Percentiles rank a stretch among this genome's conserved stretches.
These are phyloP conservation scores for Brassica balearica DNA, from an alignment of 441 rosid genomes.

Conservation along the genomic window DNA sequence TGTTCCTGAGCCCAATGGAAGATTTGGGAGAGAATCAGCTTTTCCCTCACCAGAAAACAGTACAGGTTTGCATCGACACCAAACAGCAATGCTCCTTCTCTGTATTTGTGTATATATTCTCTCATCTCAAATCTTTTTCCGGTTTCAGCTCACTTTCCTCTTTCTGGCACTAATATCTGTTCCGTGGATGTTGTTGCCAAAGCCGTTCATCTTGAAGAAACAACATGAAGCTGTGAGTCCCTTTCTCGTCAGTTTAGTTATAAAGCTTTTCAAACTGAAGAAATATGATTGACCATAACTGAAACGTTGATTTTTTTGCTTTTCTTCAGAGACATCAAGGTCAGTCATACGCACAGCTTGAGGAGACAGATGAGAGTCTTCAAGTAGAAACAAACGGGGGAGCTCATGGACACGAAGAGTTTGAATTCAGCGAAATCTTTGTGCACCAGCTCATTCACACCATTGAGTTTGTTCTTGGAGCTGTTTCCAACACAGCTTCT, in stretches of 20 bases:
- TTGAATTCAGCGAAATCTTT: slow-evolving; percentile 92
- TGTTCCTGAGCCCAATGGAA: slow-evolving; percentile 92
- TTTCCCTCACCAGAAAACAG: slow-evolving; percentile 64
- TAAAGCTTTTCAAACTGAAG: neutral
- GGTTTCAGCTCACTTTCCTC: slow-evolving; percentile 63
- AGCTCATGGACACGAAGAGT: slow-evolving; percentile 79
- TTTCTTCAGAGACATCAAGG: slow-evolving; percentile 73
- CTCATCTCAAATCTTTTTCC: neutral
- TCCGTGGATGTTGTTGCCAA: slow-evolving; percentile 93
- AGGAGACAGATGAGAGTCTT: slow-evolving; percentile 66
- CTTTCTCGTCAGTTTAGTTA: slow-evolving; percentile 25
- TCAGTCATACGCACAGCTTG: slow-evolving; percentile 58
- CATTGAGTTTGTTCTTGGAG: slow-evolving; percentile 95
- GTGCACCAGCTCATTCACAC: slow-evolving; percentile 96
- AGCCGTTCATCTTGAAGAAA: slow-evolving; percentile 85
- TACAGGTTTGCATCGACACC: slow-evolving; percentile 59
- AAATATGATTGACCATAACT: neutral
- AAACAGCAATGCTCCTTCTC: neutral
- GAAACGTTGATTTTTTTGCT: slow-evolving; percentile 2
- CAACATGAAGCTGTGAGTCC: slow-evolving; percentile 69
- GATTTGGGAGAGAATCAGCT: slow-evolving; percentile 88
- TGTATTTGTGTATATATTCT: neutral
- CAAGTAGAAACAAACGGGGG: slow-evolving; percentile 58
- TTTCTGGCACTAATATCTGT: slow-evolving; percentile 78
- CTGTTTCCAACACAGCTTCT: slow-evolving; percentile 98